A percentile compares a stretch with the other conserved stretches of the same genome.
phyloP scores from a whole-genome alignment of 2,329 filamentous ascomycete species.

The Penicillium sp. region DNA sequence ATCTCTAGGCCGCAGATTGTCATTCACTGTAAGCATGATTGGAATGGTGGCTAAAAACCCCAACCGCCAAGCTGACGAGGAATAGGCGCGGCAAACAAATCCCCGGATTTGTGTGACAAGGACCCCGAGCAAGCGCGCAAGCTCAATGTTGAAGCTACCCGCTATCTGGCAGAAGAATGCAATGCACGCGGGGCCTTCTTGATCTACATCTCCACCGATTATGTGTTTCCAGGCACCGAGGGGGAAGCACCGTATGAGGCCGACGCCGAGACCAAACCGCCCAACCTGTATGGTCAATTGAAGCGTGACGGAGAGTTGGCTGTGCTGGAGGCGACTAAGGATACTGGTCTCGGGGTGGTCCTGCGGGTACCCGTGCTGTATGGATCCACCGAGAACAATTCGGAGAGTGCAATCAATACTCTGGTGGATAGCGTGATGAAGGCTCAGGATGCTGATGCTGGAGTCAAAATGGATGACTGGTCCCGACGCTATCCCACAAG shows the following conservation, averaged over 20 bases:
- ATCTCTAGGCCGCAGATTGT: constrained; percentile 62
- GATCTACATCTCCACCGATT: constrained; percentile 67
- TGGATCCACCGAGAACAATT: constrained; percentile 62
- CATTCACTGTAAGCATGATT: constrained; percentile 62
- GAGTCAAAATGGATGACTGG: constrained; percentile 79
- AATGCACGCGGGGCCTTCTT: constrained; percentile 47
- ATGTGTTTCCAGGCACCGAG: constrained; percentile 68
- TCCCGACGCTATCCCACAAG: constrained; percentile 79
- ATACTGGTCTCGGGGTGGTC: constrained; percentile 57
- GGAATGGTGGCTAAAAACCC: constrained; percentile 1
- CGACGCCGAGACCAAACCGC: constrained; percentile 58
- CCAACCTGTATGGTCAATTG: constrained; percentile 74
- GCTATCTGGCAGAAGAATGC: constrained; percentile 60
- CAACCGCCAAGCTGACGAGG: constrained; percentile 8
- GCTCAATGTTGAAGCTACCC: constrained; percentile 69
- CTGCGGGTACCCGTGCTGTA: constrained; percentile 81
- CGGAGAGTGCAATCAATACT: constrained; percentile 77
- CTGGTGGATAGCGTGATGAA: constrained; percentile 73
- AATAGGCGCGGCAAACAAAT: constrained; percentile 76
- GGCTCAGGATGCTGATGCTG: constrained; percentile 56
- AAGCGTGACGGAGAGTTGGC: constrained; percentile 66
- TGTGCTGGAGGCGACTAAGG: constrained; percentile 56
- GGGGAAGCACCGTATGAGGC: constrained; percentile 81
- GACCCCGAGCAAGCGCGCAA: constrained; percentile 68
- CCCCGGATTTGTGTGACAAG: constrained; percentile 75